These are phyloP conservation scores for Cladosporium sp. DNA, from an alignment of 2,329 filamentous ascomycete genomes.

Conservation along the genomic window DNA sequence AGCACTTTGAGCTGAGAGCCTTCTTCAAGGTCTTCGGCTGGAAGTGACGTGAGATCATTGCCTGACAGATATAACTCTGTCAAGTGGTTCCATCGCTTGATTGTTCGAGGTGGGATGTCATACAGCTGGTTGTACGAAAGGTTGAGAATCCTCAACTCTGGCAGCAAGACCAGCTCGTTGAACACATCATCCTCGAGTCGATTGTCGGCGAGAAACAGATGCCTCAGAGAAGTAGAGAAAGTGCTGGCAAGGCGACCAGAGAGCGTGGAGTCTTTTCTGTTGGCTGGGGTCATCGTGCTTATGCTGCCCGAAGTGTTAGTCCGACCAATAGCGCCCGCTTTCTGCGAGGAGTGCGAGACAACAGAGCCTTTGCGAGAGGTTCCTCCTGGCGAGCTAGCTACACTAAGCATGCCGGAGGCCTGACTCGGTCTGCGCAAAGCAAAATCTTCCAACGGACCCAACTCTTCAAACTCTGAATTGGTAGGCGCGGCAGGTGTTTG, in stretches of 20 bases:
- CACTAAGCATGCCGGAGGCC: slow-evolving; percentile 70
- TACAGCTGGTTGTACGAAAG: slow-evolving; percentile 93
- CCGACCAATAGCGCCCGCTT: slow-evolving; percentile 57
- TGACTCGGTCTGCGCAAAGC: slow-evolving; percentile 78
- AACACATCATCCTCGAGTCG: slow-evolving; percentile 93
- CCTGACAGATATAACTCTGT: slow-evolving; percentile 92
- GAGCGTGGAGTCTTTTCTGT: slow-evolving; percentile 85
- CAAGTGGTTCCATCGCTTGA: slow-evolving; percentile 86
- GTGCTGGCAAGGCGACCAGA: slow-evolving; percentile 79
- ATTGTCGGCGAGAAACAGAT: slow-evolving; percentile 90
- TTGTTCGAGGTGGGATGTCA: slow-evolving; percentile 84
- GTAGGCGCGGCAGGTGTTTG: slow-evolving; percentile 46
- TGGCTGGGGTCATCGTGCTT: slow-evolving; percentile 56
- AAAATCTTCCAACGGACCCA: slow-evolving; percentile 66
- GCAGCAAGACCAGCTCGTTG: slow-evolving; percentile 79
- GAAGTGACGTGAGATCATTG: slow-evolving; percentile 87
- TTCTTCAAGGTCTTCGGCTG: slow-evolving; percentile 91
- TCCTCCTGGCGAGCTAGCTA: slow-evolving; percentile 48
- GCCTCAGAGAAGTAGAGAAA: slow-evolving; percentile 81
- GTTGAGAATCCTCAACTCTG: slow-evolving; percentile 85
- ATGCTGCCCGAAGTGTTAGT: slow-evolving; percentile 71
- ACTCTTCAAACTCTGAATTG: slow-evolving; percentile 76
- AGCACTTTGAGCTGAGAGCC: slow-evolving; percentile 83
- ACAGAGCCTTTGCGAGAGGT: slow-evolving; percentile 73
- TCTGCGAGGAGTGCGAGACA: slow-evolving; percentile 76